Evolutionary conservation across 768 basidiomycete genomes (phyloP).

Genomic region (Dictyophora rubrovolvata): DNA sequence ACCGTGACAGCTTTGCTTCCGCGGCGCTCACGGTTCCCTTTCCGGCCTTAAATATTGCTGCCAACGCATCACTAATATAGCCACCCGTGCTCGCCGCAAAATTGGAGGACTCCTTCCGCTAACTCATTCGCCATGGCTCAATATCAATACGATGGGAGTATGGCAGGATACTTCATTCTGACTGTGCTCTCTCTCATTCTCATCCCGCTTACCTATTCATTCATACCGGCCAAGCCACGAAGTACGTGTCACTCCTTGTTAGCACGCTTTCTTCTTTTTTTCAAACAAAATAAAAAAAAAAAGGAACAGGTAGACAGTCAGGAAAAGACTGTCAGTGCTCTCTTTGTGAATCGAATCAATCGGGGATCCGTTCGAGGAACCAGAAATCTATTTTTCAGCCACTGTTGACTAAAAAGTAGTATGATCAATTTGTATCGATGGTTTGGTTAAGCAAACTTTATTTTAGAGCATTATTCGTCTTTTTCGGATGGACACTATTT

Average conservation of each 20-base stretch:
- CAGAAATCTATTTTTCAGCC: slow-evolving; percentile 39
- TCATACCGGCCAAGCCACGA: background rate
- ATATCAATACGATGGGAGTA: slow-evolving; percentile 79
- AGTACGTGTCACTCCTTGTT: background rate
- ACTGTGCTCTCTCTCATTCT: slow-evolving; percentile 81
- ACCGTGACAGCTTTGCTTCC: background rate
- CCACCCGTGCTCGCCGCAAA: background rate
- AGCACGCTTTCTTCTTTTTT: background rate
- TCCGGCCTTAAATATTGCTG: background rate
- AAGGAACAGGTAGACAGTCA: slow-evolving; percentile 25
- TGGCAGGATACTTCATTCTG: slow-evolving; percentile 86
- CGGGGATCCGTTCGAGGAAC: slow-evolving; percentile 30
- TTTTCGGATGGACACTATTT: slow-evolving; percentile 67
- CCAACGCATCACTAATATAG: slow-evolving; percentile 3
- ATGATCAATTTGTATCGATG: slow-evolving; percentile 1
- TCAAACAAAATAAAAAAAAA: background rate
- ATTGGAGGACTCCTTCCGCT: background rate
- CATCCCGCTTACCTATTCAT: slow-evolving; percentile 51
- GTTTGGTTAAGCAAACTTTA: background rate
- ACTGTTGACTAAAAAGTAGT: slow-evolving; percentile 43
- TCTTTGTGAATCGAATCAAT: slow-evolving; percentile 48
- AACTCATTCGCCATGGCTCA: slow-evolving; percentile 44
- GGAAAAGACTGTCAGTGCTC: slow-evolving; percentile 49
- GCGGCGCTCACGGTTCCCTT: background rate
- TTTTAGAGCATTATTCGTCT: slow-evolving; percentile 46